Evolutionary conservation across 352 stramenopile species (phyloP), one percentile per base, ranked within the genome.

Genomic region (Globisporangium iwayamae): DNA sequence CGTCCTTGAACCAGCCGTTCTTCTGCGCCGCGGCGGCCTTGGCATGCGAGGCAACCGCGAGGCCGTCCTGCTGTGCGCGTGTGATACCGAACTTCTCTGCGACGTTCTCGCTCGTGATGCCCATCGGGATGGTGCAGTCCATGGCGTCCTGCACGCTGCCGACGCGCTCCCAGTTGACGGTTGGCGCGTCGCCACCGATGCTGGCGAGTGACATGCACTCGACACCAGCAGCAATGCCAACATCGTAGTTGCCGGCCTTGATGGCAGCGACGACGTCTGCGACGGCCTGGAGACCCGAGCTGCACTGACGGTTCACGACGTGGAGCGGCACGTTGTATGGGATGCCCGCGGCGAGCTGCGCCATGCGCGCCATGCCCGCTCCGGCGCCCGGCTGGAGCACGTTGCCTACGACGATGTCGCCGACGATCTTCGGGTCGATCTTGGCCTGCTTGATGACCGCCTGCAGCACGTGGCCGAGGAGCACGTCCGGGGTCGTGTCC

Each of bases 401-500:
- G 76, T 96, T 97, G 62, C 87, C 89, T 18, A 97, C 85, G 22
- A 91, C 76, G 7, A 96, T 69, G 66, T 96, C 89, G 16, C 81
- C 85, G 22, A 97, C 76, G 53, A 85, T 68, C 65, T 84, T 84
- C 1, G 83, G 73, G 67, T 91, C 79, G 7, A 98, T 63, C 67
- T 93, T 91, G 47, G 85, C 81, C 66, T 94, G 79, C 66, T 90
- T 81, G 34, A 97, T 65, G 32, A 97, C 80, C 7, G 85, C 88
- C 68, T 81, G 68, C 28, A 98, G 79, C 50, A 96, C 79, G 65
- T 91, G 84, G 63, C 82, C 79, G 28, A 98, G 85, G 56, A 98
- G 74, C 36, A 94, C 88, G 65, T 98, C 91, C 34, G 91, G 89
- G 43, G 88, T 97, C 13, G 89, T 97, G 73, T 97, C 87, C 78